These are phyloP conservation scores for Mucor lusitanicus DNA, from an alignment of 371 early-diverging fungal species.

Conservation along the genomic window DNA sequence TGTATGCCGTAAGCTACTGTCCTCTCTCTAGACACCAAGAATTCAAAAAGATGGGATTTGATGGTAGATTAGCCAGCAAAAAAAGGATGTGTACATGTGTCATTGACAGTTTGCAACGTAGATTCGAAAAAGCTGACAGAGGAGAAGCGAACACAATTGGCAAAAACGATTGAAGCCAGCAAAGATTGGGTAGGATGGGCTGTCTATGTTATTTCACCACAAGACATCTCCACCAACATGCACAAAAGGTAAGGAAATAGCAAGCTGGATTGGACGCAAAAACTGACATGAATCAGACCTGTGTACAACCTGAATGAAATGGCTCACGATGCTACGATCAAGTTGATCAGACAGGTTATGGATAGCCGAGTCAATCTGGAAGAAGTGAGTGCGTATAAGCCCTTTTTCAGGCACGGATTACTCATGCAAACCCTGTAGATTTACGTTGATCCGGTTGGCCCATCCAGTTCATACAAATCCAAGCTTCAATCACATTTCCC, in stretches of 20 bases:
- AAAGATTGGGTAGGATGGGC: conserved; percentile 84
- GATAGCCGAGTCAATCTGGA: conserved; percentile 68
- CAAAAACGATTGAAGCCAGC: conserved; percentile 60
- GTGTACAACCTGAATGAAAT: conserved; percentile 95
- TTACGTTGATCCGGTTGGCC: conserved; percentile 98
- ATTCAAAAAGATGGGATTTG: conserved; percentile 75
- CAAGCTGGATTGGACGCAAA: neutral
- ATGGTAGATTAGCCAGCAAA: conserved; percentile 55
- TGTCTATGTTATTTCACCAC: conserved; percentile 80
- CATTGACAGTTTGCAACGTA: conserved; percentile 19
- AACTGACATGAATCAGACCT: conserved; percentile 39
- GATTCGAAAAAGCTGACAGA: conserved; percentile 91
- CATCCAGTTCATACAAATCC: conserved; percentile 79
- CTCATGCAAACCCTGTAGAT: conserved; percentile 47
- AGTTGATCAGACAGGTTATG: conserved; percentile 71
- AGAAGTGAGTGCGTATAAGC: conserved; percentile 53
- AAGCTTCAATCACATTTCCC: conserved; percentile 80
- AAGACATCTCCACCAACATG: conserved; percentile 91
- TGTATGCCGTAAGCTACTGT: conserved; percentile 88
- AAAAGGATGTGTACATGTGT: neutral
- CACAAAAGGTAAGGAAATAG: conserved; percentile 39
- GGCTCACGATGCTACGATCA: conserved; percentile 93
- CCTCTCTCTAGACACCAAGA: conserved; percentile 61
- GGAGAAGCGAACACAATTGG: conserved; percentile 69
- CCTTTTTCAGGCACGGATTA: neutral